These are phyloP conservation scores for Colletotrichum paranaense DNA, from an alignment of 2,329 filamentous ascomycete genomes.

Conservation along the genomic window DNA sequence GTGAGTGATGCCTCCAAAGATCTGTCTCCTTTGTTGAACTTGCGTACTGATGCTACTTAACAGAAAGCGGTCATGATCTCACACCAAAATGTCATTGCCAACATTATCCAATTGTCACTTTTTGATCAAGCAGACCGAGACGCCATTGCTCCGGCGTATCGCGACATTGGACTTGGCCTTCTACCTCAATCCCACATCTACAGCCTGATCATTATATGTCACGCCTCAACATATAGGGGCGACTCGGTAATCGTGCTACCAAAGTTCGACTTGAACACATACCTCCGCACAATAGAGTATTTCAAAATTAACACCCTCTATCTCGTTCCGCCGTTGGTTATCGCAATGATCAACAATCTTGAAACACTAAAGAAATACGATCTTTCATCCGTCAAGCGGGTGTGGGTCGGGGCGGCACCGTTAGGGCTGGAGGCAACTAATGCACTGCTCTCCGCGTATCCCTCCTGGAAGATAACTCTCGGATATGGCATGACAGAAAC, in stretches of 20 bases:
- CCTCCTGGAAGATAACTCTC: not conserved
- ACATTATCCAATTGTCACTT: slow-evolving; percentile 70
- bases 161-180: not conserved
- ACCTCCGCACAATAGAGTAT: not conserved
- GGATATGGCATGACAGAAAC: not conserved
- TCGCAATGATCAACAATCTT: not conserved
- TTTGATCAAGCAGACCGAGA: slow-evolving; percentile 47
- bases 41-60: not conserved
- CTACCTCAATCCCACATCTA: not conserved
- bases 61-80: slow-evolving; percentile 85
- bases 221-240: not conserved
- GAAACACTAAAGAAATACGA: not conserved
- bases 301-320: not conserved
- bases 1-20: slow-evolving; percentile 47
- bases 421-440: not conserved
- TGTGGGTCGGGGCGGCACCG: not conserved
- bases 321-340: not conserved
- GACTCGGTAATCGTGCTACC: not conserved
- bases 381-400: not conserved
- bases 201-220: not conserved
- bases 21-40: not conserved
- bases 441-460: not conserved
- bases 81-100: slow-evolving; percentile 80
- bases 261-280: not conserved
- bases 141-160: not conserved